Base-by-base conservation (phyloP, 1,284 basidiomycete genomes). In the Cryptococcus sp. region DNA sequence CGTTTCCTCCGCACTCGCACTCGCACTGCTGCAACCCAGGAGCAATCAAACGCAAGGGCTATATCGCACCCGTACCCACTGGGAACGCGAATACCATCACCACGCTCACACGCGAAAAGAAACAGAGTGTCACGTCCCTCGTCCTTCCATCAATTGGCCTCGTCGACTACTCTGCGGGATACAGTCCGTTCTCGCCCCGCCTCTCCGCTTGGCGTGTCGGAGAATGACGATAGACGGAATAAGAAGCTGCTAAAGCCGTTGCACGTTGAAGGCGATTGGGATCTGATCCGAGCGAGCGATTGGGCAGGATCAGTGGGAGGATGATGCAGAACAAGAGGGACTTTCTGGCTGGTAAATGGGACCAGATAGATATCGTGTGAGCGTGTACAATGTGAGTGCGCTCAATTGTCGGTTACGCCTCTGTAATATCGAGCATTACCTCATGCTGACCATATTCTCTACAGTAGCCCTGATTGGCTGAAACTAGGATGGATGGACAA, bases 41-140 rank as follows among this genome's bases (percentile, higher is more conserved):
- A 41, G 13, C 41, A 20, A 3, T 46, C 47, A 19, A 30, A 19
- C 13, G 25, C 38, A 52, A 16, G 30, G 3, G 17, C 39, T 20
- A 64, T 64, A 40, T 64, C 62, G n/a, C 62, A 64, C 35, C 62
- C 62, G 8, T 61, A 66, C 52, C 61, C 64, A 5, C 50, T 66
- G 4, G 46, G 55, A 42, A 25, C 55, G 41, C 35, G 30, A 13
- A 35, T 35, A 4, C 30, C 30, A 8, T 35, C 30, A 2, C 13
- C 30, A 35, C 30, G 8, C 30, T 35, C 30, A 13, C 30, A 35
- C 8, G 8, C 4, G 5, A 35, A 35, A 2, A 13, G 5, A 8
- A 35, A 35, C 2, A 35, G 30, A 35, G 8, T 35, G 10, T 2
- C 30, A 10, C 3, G 10, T 35, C 30, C 30, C 30, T 10, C 13